These are phyloP conservation scores for Globisporangium nagaii DNA, from an alignment of 352 stramenopile species.

Conservation along the genomic window DNA sequence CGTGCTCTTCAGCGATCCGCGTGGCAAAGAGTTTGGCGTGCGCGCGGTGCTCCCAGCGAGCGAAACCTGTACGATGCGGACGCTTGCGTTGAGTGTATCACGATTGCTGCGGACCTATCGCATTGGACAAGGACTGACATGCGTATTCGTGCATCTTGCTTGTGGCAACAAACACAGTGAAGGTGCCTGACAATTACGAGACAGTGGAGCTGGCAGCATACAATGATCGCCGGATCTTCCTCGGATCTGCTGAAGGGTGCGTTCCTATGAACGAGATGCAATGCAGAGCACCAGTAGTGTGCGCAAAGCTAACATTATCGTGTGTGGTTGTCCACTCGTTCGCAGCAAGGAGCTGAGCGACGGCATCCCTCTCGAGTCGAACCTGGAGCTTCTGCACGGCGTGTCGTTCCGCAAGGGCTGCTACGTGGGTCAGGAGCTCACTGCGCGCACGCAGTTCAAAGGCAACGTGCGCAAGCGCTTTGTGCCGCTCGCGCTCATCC, in stretches of 20 bases:
- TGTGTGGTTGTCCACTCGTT: not conserved
- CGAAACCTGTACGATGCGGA: constrained; percentile 16
- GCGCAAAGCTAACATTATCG: not conserved
- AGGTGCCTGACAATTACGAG: constrained; percentile 35
- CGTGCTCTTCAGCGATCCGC: constrained; percentile 56
- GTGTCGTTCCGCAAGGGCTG: constrained; percentile 94
- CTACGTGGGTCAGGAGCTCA: constrained; percentile 95
- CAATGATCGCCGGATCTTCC: constrained; percentile 53
- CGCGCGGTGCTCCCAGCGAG: constrained; percentile 43
- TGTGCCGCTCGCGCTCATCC: constrained; percentile 65
- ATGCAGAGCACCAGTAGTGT: not conserved
- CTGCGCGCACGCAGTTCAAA: constrained; percentile 91
- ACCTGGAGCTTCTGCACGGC: constrained; percentile 87
- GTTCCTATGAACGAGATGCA: not conserved
- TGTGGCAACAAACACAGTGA: constrained; percentile 34
- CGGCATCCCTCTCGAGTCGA: constrained; percentile 89
- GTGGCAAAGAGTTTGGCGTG: constrained; percentile 57
- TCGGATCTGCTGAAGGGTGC: constrained; percentile 75
- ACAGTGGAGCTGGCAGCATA: constrained; percentile 40
- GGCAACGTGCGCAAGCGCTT: constrained; percentile 82
- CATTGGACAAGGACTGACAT: not conserved
- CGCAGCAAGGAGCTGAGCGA: constrained; percentile 71
- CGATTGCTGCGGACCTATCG: not conserved
- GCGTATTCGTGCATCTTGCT: constrained; percentile 3
- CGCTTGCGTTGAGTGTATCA: not conserved